Percentiles rank a stretch among this genome's conserved stretches.
Conservation (phyloP, 2,329 filamentous ascomycete genomes). For the Colletotrichum cordylinicola region DNA sequence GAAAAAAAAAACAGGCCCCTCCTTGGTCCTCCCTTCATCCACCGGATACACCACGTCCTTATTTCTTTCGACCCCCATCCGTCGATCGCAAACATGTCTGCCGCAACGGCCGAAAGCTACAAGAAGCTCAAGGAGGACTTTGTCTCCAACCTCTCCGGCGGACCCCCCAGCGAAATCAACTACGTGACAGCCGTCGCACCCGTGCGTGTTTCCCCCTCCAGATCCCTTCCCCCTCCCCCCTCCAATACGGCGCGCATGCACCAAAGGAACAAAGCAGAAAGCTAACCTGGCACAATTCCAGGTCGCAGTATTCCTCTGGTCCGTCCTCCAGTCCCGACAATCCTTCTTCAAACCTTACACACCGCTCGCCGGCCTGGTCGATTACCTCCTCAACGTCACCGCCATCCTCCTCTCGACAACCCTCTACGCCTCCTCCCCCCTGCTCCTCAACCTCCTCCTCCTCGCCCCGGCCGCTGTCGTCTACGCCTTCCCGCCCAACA, state of each 20-base stretch:
- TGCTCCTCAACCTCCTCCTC: conserved; percentile 78
- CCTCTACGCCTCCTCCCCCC: conserved; percentile 77
- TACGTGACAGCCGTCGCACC: conserved; percentile 84
- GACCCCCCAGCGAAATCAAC: conserved; percentile 85
- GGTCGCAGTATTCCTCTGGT: conserved; percentile 87
- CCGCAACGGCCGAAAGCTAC: conserved; percentile 62
- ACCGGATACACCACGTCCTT: background rate
- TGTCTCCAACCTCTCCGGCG: conserved; percentile 88
- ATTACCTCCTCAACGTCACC: conserved; percentile 87
- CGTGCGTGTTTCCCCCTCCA: conserved; percentile 57
- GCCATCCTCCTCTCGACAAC: conserved; percentile 86
- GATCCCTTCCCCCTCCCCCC: background rate
- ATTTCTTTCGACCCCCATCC: background rate
- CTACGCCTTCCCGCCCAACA: conserved; percentile 54
- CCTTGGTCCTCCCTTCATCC: background rate
- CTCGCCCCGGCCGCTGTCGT: conserved; percentile 73
- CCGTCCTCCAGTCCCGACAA: conserved; percentile 82
- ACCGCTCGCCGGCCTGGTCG: conserved; percentile 70
- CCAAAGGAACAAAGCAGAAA: conserved; percentile 9
- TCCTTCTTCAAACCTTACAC: conserved; percentile 83
- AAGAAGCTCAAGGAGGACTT: conserved; percentile 95
- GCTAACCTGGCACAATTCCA: conserved; percentile 42
- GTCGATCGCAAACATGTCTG: conserved; percentile 36
- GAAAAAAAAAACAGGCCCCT: background rate
- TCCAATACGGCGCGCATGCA: background rate